phyloP scores from a whole-genome alignment of 495 filamentous ascomycete genomes.

The Hyaloscypha hepaticicola region DNA sequence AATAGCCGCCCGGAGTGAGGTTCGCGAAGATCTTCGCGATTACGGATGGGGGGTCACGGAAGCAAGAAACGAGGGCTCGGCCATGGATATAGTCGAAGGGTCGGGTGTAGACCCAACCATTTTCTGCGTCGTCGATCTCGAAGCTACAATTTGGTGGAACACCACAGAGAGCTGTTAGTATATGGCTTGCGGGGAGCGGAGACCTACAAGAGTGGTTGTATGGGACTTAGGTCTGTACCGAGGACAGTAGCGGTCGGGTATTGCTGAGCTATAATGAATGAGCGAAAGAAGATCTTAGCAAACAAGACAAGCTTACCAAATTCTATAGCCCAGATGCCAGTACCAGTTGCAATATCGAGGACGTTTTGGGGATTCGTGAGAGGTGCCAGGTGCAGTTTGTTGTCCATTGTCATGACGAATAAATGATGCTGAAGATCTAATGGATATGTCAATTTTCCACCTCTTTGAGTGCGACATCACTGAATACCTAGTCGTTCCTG shows the following conservation, averaged over 20 bases:
- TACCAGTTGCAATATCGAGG: conserved; percentile 57
- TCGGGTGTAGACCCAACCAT: conserved; percentile 41
- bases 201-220: conserved; percentile 37
- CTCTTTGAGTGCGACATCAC: not conserved
- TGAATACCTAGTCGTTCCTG: not conserved
- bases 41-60: conserved; percentile 40
- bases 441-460: not conserved
- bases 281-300: not conserved
- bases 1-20: conserved; percentile 46
- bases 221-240: conserved; percentile 49
- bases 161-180: not conserved
- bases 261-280: conserved; percentile 26
- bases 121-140: conserved; percentile 48
- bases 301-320: conserved; percentile 29
- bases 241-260: conserved; percentile 35
- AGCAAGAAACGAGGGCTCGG: conserved; percentile 46
- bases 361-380: conserved; percentile 32
- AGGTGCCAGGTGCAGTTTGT: conserved; percentile 46
- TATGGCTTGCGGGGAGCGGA: not conserved
- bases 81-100: conserved; percentile 52
- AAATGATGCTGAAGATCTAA: conserved; percentile 46
- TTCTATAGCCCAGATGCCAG: conserved; percentile 49
- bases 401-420: conserved; percentile 47
- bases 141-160: conserved; percentile 46
- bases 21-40: conserved; percentile 41